Percentiles rank a stretch among this genome's conserved stretches.
These are phyloP conservation scores for Colletotrichum lini DNA, from an alignment of 2,329 filamentous ascomycete species.

Conservation along the genomic window DNA sequence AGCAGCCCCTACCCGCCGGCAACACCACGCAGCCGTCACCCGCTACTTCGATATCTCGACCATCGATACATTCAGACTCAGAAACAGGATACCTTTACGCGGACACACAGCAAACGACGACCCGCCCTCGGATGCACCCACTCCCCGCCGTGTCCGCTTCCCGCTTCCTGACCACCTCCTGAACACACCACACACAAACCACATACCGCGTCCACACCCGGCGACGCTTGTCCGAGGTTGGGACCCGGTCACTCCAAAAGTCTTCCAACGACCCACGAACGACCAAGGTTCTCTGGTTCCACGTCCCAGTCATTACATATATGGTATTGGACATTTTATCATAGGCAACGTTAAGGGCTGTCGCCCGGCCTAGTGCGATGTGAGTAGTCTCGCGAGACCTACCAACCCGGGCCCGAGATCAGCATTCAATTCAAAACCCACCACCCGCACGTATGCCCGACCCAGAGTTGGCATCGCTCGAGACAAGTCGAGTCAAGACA, in stretches of 20 bases:
- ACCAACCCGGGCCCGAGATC: conserved; percentile 20
- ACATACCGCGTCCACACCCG: not conserved
- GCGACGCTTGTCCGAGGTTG: conserved; percentile 41
- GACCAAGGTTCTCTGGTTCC: conserved; percentile 40
- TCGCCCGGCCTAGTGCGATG: conserved; percentile 44
- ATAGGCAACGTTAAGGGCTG: conserved; percentile 42
- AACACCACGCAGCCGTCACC: not conserved
- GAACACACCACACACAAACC: conserved; percentile 11
- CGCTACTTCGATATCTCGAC: conserved; percentile 14
- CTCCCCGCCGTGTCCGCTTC: conserved; percentile 42
- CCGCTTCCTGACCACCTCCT: conserved; percentile 30
- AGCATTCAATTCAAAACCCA: conserved; percentile 13
- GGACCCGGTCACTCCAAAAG: conserved; percentile 41
- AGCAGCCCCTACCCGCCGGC: not conserved
- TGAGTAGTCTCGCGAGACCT: conserved; percentile 33
- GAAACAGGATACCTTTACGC: conserved; percentile 14
- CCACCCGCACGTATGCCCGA: conserved; percentile 13
- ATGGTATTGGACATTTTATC: conserved; percentile 41
- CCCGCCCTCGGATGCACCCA: conserved; percentile 41
- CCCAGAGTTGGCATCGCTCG: conserved; percentile 9
- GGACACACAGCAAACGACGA: conserved; percentile 29
- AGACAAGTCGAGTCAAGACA: conserved; percentile 9
- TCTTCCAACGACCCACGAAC: conserved; percentile 41
- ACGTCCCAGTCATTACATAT: conserved; percentile 41
- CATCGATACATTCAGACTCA: conserved; percentile 15